Conservation (phyloP, 73 alveolate genomes). For the Paramecium sonneborni region DNA sequence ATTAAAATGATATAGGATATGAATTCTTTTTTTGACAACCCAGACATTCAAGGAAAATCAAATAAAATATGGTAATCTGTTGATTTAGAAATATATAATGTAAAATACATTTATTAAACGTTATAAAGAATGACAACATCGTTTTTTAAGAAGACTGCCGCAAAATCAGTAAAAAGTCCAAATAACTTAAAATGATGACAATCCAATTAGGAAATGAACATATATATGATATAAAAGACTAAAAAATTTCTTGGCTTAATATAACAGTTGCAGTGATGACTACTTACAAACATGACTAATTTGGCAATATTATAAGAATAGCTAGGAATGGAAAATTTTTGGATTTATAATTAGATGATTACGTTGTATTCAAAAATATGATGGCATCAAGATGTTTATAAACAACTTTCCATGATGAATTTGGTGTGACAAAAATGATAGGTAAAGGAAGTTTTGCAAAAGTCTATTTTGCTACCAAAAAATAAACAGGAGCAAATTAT, state of each 20-base stretch:
- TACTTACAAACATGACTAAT: neutral
- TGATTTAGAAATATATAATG: neutral
- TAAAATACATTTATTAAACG: neutral
- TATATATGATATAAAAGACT: neutral
- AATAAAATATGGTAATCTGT: neutral
- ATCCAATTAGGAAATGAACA: conserved; percentile 17
- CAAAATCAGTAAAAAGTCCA: conserved; percentile 20
- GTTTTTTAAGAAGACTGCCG: neutral
- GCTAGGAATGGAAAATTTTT: neutral
- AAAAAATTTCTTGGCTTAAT: neutral
- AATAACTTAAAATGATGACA: neutral
- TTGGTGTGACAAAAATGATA: conserved; percentile 65
- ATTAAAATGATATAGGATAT: neutral
- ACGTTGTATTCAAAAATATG: conserved; percentile 37
- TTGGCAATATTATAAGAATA: neutral
- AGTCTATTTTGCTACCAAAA: conserved; percentile 64
- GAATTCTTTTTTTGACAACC: conserved; percentile 25
- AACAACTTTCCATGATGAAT: conserved; percentile 65
- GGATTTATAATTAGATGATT: neutral
- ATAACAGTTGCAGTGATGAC: neutral
- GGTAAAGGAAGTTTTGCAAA: conserved; percentile 67
- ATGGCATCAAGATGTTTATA: neutral
- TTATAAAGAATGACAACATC: conserved; percentile 18
- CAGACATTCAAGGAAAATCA: neutral
- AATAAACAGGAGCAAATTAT: conserved; percentile 44